Evolutionary conservation across 495 filamentous ascomycete genomes (phyloP).

Genomic region (Choiromyces venosus): DNA sequence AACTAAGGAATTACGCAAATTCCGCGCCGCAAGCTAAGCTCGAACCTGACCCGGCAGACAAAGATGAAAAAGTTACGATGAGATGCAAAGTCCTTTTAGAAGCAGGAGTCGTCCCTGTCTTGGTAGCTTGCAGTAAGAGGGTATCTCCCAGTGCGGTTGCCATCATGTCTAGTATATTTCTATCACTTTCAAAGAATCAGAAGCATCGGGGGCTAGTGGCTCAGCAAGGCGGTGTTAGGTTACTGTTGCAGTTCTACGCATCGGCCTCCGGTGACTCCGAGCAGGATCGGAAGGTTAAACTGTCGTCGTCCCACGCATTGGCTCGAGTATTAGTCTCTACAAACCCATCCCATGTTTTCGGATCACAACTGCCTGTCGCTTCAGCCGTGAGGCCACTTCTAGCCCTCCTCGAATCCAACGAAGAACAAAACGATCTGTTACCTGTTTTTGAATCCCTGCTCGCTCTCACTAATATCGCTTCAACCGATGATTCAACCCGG

Average conservation of each 20-base stretch:
- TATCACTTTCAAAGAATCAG: slow-evolving; percentile 65
- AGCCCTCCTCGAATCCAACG: slow-evolving; percentile 60
- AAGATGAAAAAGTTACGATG: slow-evolving; percentile 64
- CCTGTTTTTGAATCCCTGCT: slow-evolving; percentile 85
- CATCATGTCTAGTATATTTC: slow-evolving; percentile 67
- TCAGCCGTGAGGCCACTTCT: slow-evolving; percentile 74
- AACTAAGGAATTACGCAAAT: slow-evolving; percentile 90
- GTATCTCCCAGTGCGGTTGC: slow-evolving; percentile 59
- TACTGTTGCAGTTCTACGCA: slow-evolving; percentile 64
- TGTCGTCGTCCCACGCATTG: slow-evolving; percentile 72
- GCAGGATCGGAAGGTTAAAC: slow-evolving; percentile 50
- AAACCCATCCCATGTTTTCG: slow-evolving; percentile 81
- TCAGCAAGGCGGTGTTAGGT: slow-evolving; percentile 84
- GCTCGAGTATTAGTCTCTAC: slow-evolving; percentile 88
- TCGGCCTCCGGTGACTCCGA: slow-evolving; percentile 47
- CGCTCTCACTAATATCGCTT: slow-evolving; percentile 89
- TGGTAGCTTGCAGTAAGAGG: slow-evolving; percentile 65
- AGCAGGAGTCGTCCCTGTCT: slow-evolving; percentile 64
- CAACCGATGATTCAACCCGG: slow-evolving; percentile 62
- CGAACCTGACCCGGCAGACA: slow-evolving; percentile 61
- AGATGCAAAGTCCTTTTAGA: slow-evolving; percentile 74
- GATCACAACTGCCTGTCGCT: slow-evolving; percentile 63
- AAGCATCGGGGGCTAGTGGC: slow-evolving; percentile 70
- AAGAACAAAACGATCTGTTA: slow-evolving; percentile 57
- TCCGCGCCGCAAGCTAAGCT: slow-evolving; percentile 56